Evolutionary conservation across 768 basidiomycete genomes (phyloP).

Genomic region (Cystobasidium tubakii): DNA sequence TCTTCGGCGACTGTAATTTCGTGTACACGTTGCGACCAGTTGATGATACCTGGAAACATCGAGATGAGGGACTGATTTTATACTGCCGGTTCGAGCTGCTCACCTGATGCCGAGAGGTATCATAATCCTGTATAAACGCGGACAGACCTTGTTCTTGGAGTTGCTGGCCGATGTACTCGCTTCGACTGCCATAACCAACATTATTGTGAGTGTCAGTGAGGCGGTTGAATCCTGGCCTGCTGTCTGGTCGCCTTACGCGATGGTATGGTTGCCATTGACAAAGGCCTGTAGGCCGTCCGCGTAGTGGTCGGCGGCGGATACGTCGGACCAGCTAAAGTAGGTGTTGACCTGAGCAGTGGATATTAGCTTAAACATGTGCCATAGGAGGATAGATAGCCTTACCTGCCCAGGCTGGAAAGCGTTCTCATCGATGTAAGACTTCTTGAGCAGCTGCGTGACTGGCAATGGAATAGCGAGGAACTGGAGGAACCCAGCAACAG

Average conservation of each 20-base stretch:
- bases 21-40: slow-evolving; percentile 75
- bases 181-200: no score
- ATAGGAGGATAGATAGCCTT: no score
- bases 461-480: slow-evolving; percentile 58
- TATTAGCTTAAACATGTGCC: slow-evolving; percentile 22
- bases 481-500: slow-evolving; percentile 21
- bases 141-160: neutral
- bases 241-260: neutral
- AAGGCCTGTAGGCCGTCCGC: slow-evolving; percentile 51
- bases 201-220: no score
- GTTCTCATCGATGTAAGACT: slow-evolving; percentile 88
- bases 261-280: neutral
- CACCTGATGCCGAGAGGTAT: slow-evolving; percentile 49
- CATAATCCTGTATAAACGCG: slow-evolving; percentile 25
- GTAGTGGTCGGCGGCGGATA: slow-evolving; percentile 76
- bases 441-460: slow-evolving; percentile 58
- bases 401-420: slow-evolving; percentile 90
- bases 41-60: slow-evolving; percentile 46
- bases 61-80: slow-evolving; percentile 32
- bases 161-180: neutral
- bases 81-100: neutral
- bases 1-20: slow-evolving; percentile 70
- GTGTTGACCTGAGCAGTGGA: slow-evolving; percentile 65
- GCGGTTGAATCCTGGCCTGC: no score
- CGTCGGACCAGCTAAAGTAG: slow-evolving; percentile 86